Conservation (phyloP, 2,329 filamentous ascomycete species). For the Trichoderma brevicompactum region DNA sequence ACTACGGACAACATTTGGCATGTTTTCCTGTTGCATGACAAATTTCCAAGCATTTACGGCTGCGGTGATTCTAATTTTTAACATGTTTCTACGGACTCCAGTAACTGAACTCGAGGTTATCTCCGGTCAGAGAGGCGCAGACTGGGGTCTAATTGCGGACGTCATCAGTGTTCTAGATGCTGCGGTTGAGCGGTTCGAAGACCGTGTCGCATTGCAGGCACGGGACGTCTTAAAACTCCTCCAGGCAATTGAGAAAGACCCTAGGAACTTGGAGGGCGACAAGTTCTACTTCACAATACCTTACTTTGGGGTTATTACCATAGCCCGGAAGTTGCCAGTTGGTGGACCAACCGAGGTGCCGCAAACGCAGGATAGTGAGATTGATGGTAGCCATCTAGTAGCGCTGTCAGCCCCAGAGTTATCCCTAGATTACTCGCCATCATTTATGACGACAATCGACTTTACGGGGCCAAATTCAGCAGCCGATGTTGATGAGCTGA, state of each 20-base stretch:
- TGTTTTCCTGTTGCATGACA: constrained; percentile 25
- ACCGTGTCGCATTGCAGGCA: constrained; percentile 20
- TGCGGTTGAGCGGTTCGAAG: constrained; percentile 9
- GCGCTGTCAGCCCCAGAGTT: neutral
- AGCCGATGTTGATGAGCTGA: constrained; percentile 19
- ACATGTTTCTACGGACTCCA: constrained; percentile 4
- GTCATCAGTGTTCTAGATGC: constrained; percentile 11
- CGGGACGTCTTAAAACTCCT: constrained; percentile 20
- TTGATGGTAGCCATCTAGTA: too few species aligned
- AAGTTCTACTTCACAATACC: constrained; percentile 23
- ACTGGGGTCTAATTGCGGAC: constrained; percentile 15
- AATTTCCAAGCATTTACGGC: constrained; percentile 27
- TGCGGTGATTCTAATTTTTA: constrained; percentile 25
- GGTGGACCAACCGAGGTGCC: neutral
- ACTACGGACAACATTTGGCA: constrained; percentile 20
- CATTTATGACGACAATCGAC: constrained; percentile 23
- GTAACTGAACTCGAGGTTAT: constrained; percentile 1
- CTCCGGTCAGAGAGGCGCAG: constrained; percentile 6
- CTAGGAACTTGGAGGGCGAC: constrained; percentile 1
- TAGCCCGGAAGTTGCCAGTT: constrained; percentile 1
- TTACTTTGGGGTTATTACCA: constrained; percentile 15
- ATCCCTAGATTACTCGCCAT: neutral
- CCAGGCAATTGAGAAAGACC: constrained; percentile 10
- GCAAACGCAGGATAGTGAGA: neutral
- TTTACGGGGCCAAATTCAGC: constrained; percentile 12